These are phyloP conservation scores for Achaetomium macrosporum DNA, from an alignment of 2,329 filamentous ascomycete genomes.

Conservation along the genomic window DNA sequence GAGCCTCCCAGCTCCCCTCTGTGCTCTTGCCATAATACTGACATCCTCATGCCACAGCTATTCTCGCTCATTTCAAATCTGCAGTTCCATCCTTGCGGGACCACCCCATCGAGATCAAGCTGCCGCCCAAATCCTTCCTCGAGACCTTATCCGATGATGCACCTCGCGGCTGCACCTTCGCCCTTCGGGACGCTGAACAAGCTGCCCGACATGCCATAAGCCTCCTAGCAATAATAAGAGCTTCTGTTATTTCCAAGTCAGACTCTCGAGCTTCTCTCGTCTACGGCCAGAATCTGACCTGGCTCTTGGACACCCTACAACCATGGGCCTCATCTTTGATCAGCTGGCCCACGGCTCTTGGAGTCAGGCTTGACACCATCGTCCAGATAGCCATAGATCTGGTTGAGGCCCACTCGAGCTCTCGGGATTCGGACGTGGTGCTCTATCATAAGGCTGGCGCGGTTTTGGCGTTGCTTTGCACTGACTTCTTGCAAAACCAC, in stretches of 20 bases:
- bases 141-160: constrained; percentile 23
- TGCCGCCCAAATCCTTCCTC: constrained; percentile 38
- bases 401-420: constrained; percentile 3
- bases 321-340: constrained; percentile 38
- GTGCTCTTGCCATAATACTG: constrained; percentile 19
- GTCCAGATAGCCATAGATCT: constrained; percentile 36
- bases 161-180: constrained; percentile 36
- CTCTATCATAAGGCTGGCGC: constrained; percentile 27
- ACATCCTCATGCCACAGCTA: constrained; percentile 16
- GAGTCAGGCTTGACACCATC: constrained; percentile 31
- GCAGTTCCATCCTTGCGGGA: neutral
- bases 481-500: constrained; percentile 18
- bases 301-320: constrained; percentile 46
- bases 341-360: constrained; percentile 31
- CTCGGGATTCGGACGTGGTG: constrained; percentile 13
- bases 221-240: constrained; percentile 40
- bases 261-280: constrained; percentile 29
- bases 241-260: constrained; percentile 34
- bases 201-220: constrained; percentile 42
- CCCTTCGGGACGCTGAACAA: constrained; percentile 36
- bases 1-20: constrained; percentile 21
- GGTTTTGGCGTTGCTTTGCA: constrained; percentile 24
- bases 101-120: constrained; percentile 22
- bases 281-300: constrained; percentile 39
- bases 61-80: constrained; percentile 19